Evolutionary conservation across 176 grass and related monocot genomes (phyloP).

Genomic region (Hsuehochloa calcarea): DNA sequence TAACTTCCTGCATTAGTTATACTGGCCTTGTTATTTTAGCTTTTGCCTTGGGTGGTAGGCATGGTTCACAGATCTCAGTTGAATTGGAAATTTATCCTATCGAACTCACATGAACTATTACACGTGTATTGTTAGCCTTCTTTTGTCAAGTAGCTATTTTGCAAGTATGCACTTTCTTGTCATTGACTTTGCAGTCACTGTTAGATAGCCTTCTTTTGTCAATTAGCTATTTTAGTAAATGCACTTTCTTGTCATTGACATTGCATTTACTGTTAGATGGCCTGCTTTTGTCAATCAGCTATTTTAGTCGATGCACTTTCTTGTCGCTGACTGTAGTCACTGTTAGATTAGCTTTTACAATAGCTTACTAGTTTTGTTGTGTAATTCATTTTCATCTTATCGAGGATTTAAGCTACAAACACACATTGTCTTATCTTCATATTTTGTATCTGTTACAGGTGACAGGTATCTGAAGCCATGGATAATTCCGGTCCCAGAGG

Average conservation of each 20-base stretch:
- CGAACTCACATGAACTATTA: not conserved
- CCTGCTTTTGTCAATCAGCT: not conserved
- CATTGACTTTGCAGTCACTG: not conserved
- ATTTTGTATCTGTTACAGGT: constrained; percentile 44
- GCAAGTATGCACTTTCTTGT: not conserved
- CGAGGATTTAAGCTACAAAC: not conserved
- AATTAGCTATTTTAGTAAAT: not conserved
- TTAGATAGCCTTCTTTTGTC: not conserved
- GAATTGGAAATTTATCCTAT: not conserved
- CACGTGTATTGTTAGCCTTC: not conserved
- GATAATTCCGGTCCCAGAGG: constrained; percentile 85
- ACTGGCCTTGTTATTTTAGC: not conserved
- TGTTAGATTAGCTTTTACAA: not conserved
- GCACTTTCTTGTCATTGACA: not conserved
- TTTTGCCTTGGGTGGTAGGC: not conserved
- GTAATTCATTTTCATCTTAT: not conserved
- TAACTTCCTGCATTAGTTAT: not conserved
- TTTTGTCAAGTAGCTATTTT: not conserved
- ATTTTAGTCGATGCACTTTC: not conserved
- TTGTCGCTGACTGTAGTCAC: not conserved
- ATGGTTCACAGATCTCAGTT: not conserved
- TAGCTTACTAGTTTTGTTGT: not conserved
- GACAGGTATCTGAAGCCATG: constrained; percentile 91
- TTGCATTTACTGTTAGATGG: not conserved
- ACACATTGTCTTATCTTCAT: not conserved